phyloP scores from a whole-genome alignment of 1,284 basidiomycete species.

The Flammula alnicola region DNA sequence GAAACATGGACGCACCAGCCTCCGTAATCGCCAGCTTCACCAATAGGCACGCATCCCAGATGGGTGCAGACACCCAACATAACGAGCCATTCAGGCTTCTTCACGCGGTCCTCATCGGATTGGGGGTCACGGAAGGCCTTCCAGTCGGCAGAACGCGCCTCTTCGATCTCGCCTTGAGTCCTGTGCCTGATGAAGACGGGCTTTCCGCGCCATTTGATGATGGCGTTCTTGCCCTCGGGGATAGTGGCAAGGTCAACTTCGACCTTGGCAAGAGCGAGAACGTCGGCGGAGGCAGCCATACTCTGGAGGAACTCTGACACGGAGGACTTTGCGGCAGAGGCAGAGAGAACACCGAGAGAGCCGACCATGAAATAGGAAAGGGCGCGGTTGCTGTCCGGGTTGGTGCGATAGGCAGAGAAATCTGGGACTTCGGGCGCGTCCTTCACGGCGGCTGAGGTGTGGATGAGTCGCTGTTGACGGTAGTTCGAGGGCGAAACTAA shows the following conservation, averaged over 20 bases:
- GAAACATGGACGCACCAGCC: constrained; percentile 72
- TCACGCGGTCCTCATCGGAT: constrained; percentile 84
- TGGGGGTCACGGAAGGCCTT: constrained; percentile 92
- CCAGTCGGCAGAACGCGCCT: constrained; percentile 88
- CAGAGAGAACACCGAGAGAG: constrained; percentile 91
- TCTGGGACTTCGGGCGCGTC: constrained; percentile 86
- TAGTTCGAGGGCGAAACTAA: constrained; percentile 54
- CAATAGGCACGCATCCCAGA: constrained; percentile 98
- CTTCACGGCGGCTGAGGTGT: constrained; percentile 67
- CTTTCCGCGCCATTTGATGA: constrained; percentile 99
- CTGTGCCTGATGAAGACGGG: constrained; percentile 99
- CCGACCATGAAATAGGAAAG: constrained; percentile 99
- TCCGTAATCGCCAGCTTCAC: constrained; percentile 97
- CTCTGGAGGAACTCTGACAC: constrained; percentile 95
- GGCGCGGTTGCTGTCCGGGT: constrained; percentile 76
- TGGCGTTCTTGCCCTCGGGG: constrained; percentile 97
- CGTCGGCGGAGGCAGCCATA: constrained; percentile 97
- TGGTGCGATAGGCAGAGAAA: constrained; percentile 83
- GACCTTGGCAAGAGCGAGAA: constrained; percentile 97
- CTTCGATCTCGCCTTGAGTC: constrained; percentile 90
- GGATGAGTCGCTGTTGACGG: constrained; percentile 73
- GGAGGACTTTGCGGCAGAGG: constrained; percentile 92
- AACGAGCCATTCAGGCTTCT: constrained; percentile 98
- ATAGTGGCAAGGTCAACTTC: constrained; percentile 93
- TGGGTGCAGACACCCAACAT: constrained; percentile 99